Percentiles rank a stretch among this genome's conserved stretches.
Evolutionary conservation across 164 flowering plant genomes (phyloP).

Genomic region (Annona squamosa): DNA sequence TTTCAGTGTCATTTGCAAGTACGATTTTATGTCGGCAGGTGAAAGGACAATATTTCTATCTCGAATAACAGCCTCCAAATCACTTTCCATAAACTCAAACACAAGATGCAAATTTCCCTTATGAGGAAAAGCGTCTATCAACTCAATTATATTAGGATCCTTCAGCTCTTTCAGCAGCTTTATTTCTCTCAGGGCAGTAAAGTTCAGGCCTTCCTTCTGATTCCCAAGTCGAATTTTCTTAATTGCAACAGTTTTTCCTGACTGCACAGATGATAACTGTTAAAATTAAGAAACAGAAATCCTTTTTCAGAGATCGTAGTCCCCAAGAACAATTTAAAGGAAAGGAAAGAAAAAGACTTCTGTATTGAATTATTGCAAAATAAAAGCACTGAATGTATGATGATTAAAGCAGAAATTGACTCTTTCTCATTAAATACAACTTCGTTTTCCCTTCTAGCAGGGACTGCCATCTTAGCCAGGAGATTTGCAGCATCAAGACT

Average conservation of each 20-base stretch:
- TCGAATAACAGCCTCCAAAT: conserved; percentile 92
- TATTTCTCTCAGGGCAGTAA: conserved; percentile 92
- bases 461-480: too few relatives aligned
- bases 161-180: conserved; percentile 91
- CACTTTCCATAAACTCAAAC: conserved; percentile 97
- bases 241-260: conserved; percentile 78
- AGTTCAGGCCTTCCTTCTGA: conserved; percentile 92
- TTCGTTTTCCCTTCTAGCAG: too few relatives aligned
- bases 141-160: conserved; percentile 79
- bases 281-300: background rate
- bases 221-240: conserved; percentile 93
- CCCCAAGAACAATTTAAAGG: too few relatives aligned
- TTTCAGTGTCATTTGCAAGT: conserved; percentile 87
- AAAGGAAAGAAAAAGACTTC: background rate
- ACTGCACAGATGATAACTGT: conserved; percentile 34
- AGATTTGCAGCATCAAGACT: too few relatives aligned
- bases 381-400: background rate
- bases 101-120: conserved; percentile 94
- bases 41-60: conserved; percentile 88
- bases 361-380: background rate
- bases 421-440: too few relatives aligned
- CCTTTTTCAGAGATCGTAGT: too few relatives aligned
- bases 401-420: too few relatives aligned
- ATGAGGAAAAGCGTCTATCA: conserved; percentile 94
- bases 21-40: conserved; percentile 85